These are phyloP conservation scores for Earliella scabrosa DNA, from an alignment of 1,284 basidiomycete genomes.

Conservation along the genomic window DNA sequence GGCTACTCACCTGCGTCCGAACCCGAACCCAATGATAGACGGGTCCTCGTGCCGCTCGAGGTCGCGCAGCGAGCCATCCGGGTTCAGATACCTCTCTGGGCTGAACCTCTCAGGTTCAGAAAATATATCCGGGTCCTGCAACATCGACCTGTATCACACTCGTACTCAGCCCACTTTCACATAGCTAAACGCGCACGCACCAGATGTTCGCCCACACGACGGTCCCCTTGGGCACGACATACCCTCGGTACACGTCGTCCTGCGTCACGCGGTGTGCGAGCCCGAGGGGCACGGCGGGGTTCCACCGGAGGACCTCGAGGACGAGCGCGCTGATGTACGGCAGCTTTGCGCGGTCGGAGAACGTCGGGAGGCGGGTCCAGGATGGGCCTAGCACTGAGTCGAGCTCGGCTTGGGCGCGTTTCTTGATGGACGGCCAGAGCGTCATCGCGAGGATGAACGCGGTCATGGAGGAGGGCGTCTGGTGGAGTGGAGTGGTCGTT, in stretches of 20 bases:
- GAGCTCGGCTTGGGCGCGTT: conserved; percentile 42
- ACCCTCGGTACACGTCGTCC: conserved; percentile 34
- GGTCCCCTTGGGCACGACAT: conserved; percentile 31
- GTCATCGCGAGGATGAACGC: conserved; percentile 43
- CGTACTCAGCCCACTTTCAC: not conserved
- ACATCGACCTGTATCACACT: conserved; percentile 31
- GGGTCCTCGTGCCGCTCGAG: conserved; percentile 26
- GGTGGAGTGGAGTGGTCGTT: not conserved
- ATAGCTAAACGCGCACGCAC: conserved; percentile 14
- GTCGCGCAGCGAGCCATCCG: conserved; percentile 16
- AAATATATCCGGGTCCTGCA: conserved; percentile 32
- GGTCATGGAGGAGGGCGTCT: conserved; percentile 34
- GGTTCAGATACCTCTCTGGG: conserved; percentile 29
- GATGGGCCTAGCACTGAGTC: conserved; percentile 34
- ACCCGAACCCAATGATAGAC: conserved; percentile 27
- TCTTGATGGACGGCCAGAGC: conserved; percentile 37
- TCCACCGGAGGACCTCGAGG: conserved; percentile 41
- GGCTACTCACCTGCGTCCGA: conserved; percentile 33
- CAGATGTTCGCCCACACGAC: conserved; percentile 42
- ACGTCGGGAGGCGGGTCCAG: conserved; percentile 35
- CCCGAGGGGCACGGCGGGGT: conserved; percentile 34
- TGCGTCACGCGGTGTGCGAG: conserved; percentile 35
- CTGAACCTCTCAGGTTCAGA: conserved; percentile 30
- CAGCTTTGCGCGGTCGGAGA: conserved; percentile 34
- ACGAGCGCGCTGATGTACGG: conserved; percentile 43